phyloP scores from a whole-genome alignment of 345 rosid species.

The Camelina neglecta region DNA sequence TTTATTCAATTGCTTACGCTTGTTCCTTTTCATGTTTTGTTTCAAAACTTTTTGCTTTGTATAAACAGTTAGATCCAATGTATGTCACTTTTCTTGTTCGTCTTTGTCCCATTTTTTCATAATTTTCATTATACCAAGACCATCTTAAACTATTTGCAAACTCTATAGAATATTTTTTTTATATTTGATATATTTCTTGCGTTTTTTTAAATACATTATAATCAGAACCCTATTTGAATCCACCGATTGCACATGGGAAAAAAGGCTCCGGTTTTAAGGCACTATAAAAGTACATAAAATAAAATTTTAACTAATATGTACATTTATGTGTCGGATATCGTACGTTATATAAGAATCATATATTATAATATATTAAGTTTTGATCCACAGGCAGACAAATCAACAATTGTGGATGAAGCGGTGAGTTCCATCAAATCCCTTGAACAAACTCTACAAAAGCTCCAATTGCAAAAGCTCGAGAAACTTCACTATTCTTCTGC shows the following conservation, averaged over 20 bases:
- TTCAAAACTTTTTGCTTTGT: slow-evolving; percentile 2
- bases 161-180: neutral
- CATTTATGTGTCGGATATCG: slow-evolving; percentile 14
- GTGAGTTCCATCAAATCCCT: slow-evolving; percentile 54
- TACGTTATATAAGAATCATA: slow-evolving; percentile 25
- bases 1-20: slow-evolving; percentile 2
- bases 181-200: neutral
- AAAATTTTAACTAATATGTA: neutral
- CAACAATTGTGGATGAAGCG: slow-evolving; percentile 75
- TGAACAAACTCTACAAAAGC: slow-evolving; percentile 50
- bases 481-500: slow-evolving; percentile 46
- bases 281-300: neutral
- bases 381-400: slow-evolving; percentile 66
- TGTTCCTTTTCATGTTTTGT: slow-evolving; percentile 15
- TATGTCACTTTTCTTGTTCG: neutral
- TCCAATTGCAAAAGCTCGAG: slow-evolving; percentile 56
- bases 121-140: neutral
- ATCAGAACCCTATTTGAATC: neutral
- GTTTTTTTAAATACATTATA: no score
- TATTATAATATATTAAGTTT: slow-evolving; percentile 10
- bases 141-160: neutral
- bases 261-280: neutral
- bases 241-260: neutral
- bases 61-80: slow-evolving; percentile 1
- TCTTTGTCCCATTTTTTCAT: slow-evolving; percentile 3